Percentiles rank a stretch among this genome's conserved stretches.
Conservation (phyloP, 108 stramenopile species). For the Skeletonema tropicum region DNA sequence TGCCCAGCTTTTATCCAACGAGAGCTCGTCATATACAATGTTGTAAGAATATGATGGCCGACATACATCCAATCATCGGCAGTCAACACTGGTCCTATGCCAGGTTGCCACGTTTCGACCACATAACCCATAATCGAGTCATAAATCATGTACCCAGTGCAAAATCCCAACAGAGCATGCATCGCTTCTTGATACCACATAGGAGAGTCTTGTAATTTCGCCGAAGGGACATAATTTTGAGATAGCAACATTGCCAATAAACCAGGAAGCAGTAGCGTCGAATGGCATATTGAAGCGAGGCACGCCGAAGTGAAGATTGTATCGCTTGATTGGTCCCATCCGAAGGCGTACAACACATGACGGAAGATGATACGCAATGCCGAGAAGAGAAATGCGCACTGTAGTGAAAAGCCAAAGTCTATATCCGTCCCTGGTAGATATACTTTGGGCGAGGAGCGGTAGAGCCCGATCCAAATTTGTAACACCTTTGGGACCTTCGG, state of each 20-base stretch:
- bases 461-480: constrained; percentile 33
- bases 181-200: constrained; percentile 43
- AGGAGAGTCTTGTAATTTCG: constrained; percentile 22
- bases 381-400: constrained; percentile 30
- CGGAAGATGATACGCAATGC: constrained; percentile 16
- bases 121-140: constrained; percentile 42
- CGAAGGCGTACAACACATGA: constrained; percentile 9
- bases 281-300: constrained; percentile 26
- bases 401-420: constrained; percentile 31
- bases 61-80: constrained; percentile 38
- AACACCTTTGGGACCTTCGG: constrained; percentile 14
- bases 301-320: constrained; percentile 26
- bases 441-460: constrained; percentile 36
- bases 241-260: constrained; percentile 21
- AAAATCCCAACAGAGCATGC: constrained; percentile 34
- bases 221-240: constrained; percentile 33
- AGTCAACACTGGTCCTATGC: constrained; percentile 37
- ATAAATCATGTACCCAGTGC: constrained; percentile 54
- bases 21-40: constrained; percentile 37
- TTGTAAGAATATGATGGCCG: constrained; percentile 37
- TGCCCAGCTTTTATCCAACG: constrained; percentile 29
- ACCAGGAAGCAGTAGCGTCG: constrained; percentile 31
- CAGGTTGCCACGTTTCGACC: constrained; percentile 35
- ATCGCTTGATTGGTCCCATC: constrained; percentile 22
- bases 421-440: constrained; percentile 29